Evolutionary conservation across 495 filamentous ascomycete genomes (phyloP), one percentile per base, ranked within the genome.

Genomic region (Penicillium malachiteum): DNA sequence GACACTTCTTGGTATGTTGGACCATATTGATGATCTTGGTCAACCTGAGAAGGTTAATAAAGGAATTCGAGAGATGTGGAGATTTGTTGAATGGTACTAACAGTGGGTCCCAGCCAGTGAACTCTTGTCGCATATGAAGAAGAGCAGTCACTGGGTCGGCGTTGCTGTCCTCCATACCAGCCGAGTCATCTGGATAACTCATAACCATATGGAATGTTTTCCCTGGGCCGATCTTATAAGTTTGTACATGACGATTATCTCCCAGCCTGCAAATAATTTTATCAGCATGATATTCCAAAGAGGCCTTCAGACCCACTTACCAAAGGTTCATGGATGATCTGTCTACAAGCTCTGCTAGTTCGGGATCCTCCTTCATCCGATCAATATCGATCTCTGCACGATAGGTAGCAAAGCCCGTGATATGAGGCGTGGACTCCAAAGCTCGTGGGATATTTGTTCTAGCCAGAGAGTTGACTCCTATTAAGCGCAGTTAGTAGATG

Each of bases 191-290:
- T 12, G 72, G 73, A 63, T 83, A 78, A 1, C 70, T 75, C 7
- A 82, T 67, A 1, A 79, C 79, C 68, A 81, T 72, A 52, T 81
- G 80, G 56, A 80, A 79, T 7, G 69, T 59, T 43, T 68, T 74
- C 1, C 75, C 77, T 5, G 65, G 65, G 7, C 71, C 71, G n/a
- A 82, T 80, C 5, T 71, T 73, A 53, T 81, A 82, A 7, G 72
- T 72, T 58, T 81, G 81, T 13, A 78, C 76, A 60, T 81, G 76
- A 0, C 70, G 44, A 11, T 64, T 54, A 26, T 74, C 65, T 6
- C 68, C 68, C 26, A 72, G 58, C 70, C 70, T 70, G 30, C 3
- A 47, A 6, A 38, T 9, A 51, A 17, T 32, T n/a, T 4, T 4
- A 26, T 26, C 21, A 26, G 21, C 21, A 26, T 26, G 21, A 4